Evolutionary conservation across 495 filamentous ascomycete genomes (phyloP).

Genomic region (Aspergillus homomorphus): DNA sequence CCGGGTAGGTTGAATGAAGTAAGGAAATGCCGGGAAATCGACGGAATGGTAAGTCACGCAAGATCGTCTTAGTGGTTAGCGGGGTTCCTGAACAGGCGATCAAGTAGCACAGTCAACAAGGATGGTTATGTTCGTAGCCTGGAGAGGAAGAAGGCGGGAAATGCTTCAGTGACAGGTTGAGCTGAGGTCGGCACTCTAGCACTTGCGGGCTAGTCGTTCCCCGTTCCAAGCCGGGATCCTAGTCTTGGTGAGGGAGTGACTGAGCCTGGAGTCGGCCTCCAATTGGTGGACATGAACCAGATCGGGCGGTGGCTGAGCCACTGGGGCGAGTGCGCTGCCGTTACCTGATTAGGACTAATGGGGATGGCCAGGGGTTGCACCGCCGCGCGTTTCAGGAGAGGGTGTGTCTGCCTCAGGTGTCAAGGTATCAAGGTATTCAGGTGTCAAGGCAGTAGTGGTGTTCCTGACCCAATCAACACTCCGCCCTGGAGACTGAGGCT

Average conservation of each 20-base stretch:
- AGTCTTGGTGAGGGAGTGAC: background rate
- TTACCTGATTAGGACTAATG: background rate
- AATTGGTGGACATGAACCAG: too few species aligned
- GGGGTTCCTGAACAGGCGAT: background rate
- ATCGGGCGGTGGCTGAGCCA: constrained; percentile 12
- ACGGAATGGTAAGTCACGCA: background rate
- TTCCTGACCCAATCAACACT: constrained; percentile 23
- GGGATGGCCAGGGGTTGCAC: constrained; percentile 7
- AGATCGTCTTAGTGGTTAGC: background rate
- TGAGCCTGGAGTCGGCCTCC: background rate
- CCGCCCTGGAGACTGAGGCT: too few species aligned
- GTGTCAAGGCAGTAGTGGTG: constrained; percentile 12
- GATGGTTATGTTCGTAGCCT: background rate
- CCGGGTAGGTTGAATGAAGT: background rate
- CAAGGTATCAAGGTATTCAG: background rate
- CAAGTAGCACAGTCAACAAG: background rate
- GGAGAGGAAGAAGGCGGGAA: background rate
- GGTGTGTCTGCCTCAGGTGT: constrained; percentile 6
- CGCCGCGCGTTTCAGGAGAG: constrained; percentile 11
- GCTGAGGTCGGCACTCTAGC: constrained; percentile 12
- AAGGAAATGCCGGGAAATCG: constrained; percentile 5
- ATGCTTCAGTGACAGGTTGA: background rate
- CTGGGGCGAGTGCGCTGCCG: constrained; percentile 1
- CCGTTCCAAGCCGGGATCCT: background rate
- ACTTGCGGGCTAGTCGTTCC: constrained; percentile 7